phyloP scores from a whole-genome alignment of 2,329 filamentous ascomycete species.

The Myriosclerotinia curreyana region DNA sequence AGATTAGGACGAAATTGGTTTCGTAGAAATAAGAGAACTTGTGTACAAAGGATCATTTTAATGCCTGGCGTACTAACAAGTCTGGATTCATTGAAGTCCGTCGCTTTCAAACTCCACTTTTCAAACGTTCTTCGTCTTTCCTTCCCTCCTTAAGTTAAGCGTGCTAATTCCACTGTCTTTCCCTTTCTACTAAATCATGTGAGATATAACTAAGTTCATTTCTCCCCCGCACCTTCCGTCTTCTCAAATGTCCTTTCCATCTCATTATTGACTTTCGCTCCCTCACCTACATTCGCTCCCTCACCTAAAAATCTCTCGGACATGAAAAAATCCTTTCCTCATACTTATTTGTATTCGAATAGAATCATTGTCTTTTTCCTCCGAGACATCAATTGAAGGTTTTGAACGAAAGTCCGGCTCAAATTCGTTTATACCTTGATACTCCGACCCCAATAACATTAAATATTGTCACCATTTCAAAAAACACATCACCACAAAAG shows the following conservation, averaged over 20 bases:
- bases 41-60: not conserved
- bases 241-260: constrained; percentile 1
- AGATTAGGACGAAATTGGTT: constrained; percentile 13
- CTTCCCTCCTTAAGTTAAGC: constrained; percentile 16
- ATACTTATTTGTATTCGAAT: not conserved
- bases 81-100: constrained; percentile 8
- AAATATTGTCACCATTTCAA: not conserved
- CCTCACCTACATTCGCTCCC: not conserved
- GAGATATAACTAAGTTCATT: constrained; percentile 5
- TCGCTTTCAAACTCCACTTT: constrained; percentile 10
- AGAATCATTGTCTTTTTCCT: not conserved
- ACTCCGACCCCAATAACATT: constrained; percentile 3
- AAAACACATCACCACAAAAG: not conserved
- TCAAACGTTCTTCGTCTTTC: not conserved
- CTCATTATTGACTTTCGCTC: not conserved
- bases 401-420: not conserved
- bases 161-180: not conserved
- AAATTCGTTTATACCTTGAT: constrained; percentile 3
- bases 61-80: not conserved
- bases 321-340: not conserved
- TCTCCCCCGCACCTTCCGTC: constrained; percentile 14
- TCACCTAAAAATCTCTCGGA: not conserved
- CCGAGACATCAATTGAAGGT: not conserved
- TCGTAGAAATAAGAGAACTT: not conserved
- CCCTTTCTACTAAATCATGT: constrained; percentile 1